phyloP scores from a whole-genome alignment of 106 monocot species.

The Posidonia australis region DNA sequence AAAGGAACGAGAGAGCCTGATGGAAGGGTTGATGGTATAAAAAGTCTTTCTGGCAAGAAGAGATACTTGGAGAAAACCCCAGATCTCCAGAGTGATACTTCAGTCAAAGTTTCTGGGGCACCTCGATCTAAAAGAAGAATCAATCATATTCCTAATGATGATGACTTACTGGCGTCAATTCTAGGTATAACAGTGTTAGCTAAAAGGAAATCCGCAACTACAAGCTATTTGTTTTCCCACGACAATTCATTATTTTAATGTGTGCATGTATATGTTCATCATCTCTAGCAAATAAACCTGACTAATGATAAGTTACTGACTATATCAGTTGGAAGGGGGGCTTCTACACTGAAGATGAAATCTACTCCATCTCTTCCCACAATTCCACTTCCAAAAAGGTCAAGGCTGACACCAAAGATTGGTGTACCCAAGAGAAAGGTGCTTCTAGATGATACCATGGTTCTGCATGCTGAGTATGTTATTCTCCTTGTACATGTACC shows the following conservation, averaged over 20 bases:
- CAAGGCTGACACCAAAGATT: slow-evolving; percentile 28
- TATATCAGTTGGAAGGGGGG: slow-evolving; percentile 57
- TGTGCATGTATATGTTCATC: no score
- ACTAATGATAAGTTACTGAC: slow-evolving; percentile 5
- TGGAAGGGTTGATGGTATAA: slow-evolving; percentile 52
- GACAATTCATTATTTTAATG: not conserved
- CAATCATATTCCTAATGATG: slow-evolving; percentile 56
- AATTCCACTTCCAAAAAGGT: slow-evolving; percentile 47
- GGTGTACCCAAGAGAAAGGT: slow-evolving; percentile 64
- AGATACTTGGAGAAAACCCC: slow-evolving; percentile 41
- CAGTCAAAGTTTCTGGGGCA: slow-evolving; percentile 32
- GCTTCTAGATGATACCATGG: slow-evolving; percentile 81
- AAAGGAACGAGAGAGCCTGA: slow-evolving; percentile 51
- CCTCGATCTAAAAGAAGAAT: slow-evolving; percentile 36
- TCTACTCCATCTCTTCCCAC: slow-evolving; percentile 37
- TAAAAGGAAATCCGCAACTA: not conserved
- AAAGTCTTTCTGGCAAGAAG: slow-evolving; percentile 46
- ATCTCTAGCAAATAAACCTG: not conserved
- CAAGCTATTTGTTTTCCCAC: not conserved
- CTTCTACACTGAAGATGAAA: slow-evolving; percentile 34
- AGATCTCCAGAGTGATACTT: slow-evolving; percentile 32
- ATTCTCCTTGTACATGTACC: not conserved
- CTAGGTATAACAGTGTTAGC: slow-evolving; percentile 46
- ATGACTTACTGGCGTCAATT: slow-evolving; percentile 87
- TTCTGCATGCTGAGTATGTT: slow-evolving; percentile 96